Conservation (phyloP, 768 basidiomycete genomes). For the Mycena kentingensis region DNA sequence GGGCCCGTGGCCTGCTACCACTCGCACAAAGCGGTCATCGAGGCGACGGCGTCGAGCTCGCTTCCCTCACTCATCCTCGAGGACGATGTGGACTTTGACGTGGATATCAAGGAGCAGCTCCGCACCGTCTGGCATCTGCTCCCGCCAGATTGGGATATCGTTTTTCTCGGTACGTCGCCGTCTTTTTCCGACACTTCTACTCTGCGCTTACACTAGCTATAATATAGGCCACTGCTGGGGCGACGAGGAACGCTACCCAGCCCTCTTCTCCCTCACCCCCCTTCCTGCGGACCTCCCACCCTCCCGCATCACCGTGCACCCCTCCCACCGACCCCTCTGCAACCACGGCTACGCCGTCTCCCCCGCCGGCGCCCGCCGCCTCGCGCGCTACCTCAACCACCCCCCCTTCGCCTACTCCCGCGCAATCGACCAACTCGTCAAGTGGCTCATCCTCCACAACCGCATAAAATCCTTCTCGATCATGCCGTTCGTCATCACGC, state of each 20-base stretch:
- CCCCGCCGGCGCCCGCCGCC: constrained; percentile 56
- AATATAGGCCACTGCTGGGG: constrained; percentile 78
- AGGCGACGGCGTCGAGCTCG: no score
- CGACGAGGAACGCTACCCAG: constrained; percentile 54
- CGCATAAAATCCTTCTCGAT: constrained; percentile 62
- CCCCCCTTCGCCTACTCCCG: constrained; percentile 76
- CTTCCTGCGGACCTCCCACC: constrained; percentile 5
- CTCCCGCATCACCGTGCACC: constrained; percentile 45
- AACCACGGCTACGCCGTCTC: constrained; percentile 75
- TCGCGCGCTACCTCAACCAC: constrained; percentile 59
- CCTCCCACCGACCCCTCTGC: constrained; percentile 64
- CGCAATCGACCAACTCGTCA: constrained; percentile 72
- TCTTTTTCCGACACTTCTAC: background rate
- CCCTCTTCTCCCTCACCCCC: constrained; percentile 29
- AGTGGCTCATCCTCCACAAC: constrained; percentile 63
- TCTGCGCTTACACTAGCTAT: background rate
- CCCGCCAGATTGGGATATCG: constrained; percentile 69
- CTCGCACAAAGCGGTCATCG: no score
- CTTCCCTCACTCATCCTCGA: no score
- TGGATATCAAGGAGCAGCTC: no score
- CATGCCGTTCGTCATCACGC: constrained; percentile 67
- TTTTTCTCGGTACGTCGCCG: constrained; percentile 69
- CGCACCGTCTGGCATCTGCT: constrained; percentile 55
- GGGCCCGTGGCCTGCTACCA: no score
- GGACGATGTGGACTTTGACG: no score